These are phyloP conservation scores for Blastocystis sp. DNA, from an alignment of 352 stramenopile species.

Conservation along the genomic window DNA sequence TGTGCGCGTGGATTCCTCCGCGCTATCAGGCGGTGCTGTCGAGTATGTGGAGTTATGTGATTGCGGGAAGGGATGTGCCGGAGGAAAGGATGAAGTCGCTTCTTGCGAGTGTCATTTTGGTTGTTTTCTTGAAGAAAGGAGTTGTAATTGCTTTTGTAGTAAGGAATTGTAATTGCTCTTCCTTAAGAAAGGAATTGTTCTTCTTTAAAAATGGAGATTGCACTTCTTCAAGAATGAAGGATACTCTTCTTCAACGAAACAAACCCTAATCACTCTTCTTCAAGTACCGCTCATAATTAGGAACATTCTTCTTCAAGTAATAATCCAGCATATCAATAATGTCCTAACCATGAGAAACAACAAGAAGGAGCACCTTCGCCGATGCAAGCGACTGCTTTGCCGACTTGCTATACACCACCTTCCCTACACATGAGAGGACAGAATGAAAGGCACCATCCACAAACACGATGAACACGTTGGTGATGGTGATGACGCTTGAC, in stretches of 20 bases:
- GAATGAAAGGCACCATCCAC: constrained; percentile 2
- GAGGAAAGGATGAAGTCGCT: constrained; percentile 8
- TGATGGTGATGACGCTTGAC: constrained; percentile 37
- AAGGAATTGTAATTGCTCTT: too few species aligned
- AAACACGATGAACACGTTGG: constrained; percentile 39
- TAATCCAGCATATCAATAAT: constrained; percentile 13
- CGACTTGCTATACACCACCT: constrained; percentile 21
- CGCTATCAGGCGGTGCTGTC: constrained; percentile 2
- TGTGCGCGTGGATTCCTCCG: constrained; percentile 39
- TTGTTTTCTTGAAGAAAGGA: too few species aligned
- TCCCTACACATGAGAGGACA: background rate
- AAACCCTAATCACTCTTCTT: constrained; percentile 6
- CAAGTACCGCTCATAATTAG: constrained; percentile 59
- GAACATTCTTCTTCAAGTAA: constrained; percentile 14
- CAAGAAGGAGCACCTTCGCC: background rate
- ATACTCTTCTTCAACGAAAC: too few species aligned
- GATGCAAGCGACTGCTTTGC: constrained; percentile 1
- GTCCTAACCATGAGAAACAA: constrained; percentile 14
- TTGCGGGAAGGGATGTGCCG: background rate
- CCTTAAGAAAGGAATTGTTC: too few species aligned
- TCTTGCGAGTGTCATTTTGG: too few species aligned
- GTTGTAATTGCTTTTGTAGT: too few species aligned
- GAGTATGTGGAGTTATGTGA: constrained; percentile 40
- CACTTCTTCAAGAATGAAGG: too few species aligned
- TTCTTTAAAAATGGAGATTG: too few species aligned